phyloP scores from a whole-genome alignment of 768 basidiomycete genomes.

The Tylopilus felleus region DNA sequence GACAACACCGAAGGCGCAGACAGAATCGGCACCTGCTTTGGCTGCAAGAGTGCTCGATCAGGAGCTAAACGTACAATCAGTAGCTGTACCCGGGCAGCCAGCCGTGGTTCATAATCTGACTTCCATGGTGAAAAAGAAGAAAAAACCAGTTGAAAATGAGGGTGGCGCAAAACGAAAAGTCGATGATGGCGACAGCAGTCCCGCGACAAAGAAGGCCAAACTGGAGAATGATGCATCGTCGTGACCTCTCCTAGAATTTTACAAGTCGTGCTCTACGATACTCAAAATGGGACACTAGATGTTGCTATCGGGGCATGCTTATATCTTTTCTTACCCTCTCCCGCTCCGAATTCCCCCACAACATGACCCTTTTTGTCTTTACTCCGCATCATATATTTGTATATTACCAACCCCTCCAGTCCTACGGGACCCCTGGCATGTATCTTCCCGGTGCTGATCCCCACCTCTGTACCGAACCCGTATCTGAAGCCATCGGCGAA shows the following conservation, averaged over 20 bases:
- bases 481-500: slow-evolving; percentile 97
- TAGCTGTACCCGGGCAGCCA: slow-evolving; percentile 33
- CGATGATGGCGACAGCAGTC: slow-evolving; percentile 49
- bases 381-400: slow-evolving; percentile 93
- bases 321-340: slow-evolving; percentile 66
- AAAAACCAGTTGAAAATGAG: slow-evolving; percentile 41
- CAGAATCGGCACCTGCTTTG: slow-evolving; percentile 62
- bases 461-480: slow-evolving; percentile 97
- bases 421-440: slow-evolving; percentile 97
- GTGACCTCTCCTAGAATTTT: slow-evolving; percentile 5
- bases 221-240: slow-evolving; percentile 40
- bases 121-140: slow-evolving; percentile 85
- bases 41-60: slow-evolving; percentile 69
- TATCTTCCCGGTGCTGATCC: slow-evolving; percentile 94
- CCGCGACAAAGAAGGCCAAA: slow-evolving; percentile 59
- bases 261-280: not conserved
- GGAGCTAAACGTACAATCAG: slow-evolving; percentile 52
- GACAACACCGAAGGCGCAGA: slow-evolving; percentile 63
- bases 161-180: slow-evolving; percentile 65
- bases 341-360: slow-evolving; percentile 81
- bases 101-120: slow-evolving; percentile 77
- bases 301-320: slow-evolving; percentile 48
- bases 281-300: slow-evolving; percentile 24
- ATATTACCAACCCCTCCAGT: slow-evolving; percentile 87
- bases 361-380: slow-evolving; percentile 70